Percentiles rank a stretch among this genome's conserved stretches.
Evolutionary conservation across 176 grass and related monocot species (phyloP).

Genomic region (Cenchrus fungigraminus): DNA sequence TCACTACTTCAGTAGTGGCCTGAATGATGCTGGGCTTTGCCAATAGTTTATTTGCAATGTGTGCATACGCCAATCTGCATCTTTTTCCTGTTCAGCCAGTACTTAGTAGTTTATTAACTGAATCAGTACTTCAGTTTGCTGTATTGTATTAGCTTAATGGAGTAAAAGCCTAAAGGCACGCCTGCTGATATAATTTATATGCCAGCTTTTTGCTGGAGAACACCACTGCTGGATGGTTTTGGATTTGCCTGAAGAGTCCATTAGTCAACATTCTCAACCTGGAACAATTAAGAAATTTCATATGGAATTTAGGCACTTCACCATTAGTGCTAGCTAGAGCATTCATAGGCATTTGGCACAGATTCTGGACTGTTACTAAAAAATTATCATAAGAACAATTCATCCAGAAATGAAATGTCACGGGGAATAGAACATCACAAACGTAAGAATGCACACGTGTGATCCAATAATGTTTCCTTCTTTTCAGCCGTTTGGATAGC

Average conservation of each 20-base stretch:
- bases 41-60: slow-evolving; percentile 24
- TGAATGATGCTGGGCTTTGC: slow-evolving; percentile 29
- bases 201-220: neutral
- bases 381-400: slow-evolving; percentile 2
- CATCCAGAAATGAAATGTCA: neutral
- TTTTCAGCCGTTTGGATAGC: slow-evolving; percentile 14
- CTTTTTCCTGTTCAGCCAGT: slow-evolving; percentile 36
- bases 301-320: slow-evolving; percentile 35
- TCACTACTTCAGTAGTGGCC: slow-evolving; percentile 38
- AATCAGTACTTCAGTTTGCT: neutral
- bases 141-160: slow-evolving; percentile 43
- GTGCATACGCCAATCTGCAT: slow-evolving; percentile 36
- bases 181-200: slow-evolving; percentile 18
- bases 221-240: slow-evolving; percentile 11
- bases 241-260: slow-evolving; percentile 22
- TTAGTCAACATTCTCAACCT: slow-evolving; percentile 38
- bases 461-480: slow-evolving; percentile 7
- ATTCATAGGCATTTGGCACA: slow-evolving; percentile 27
- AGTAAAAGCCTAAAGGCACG: slow-evolving; percentile 35
- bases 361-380: slow-evolving; percentile 39
- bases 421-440: slow-evolving; percentile 3
- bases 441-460: slow-evolving; percentile 35
- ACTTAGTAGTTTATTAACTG: slow-evolving; percentile 26
- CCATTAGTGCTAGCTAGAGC: slow-evolving; percentile 15
- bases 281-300: neutral